Conservation (phyloP, 2,329 filamentous ascomycete genomes). For the Dothistroma pini region DNA sequence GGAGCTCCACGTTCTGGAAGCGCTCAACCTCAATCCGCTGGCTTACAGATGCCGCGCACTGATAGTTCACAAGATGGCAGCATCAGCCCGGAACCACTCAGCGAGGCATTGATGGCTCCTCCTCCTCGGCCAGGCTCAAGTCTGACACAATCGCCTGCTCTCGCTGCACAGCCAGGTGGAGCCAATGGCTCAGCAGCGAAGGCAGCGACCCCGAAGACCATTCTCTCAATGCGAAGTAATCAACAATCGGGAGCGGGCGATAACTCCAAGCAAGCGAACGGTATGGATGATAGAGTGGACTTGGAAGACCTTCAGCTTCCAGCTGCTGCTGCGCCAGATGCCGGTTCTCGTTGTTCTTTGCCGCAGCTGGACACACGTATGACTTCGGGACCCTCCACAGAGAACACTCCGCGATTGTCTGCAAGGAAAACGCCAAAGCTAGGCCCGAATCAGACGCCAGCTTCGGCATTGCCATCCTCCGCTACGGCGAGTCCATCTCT, state of each 20-base stretch:
- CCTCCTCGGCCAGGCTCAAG: conserved; percentile 57
- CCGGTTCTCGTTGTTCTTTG: conserved; percentile 29
- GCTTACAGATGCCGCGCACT: conserved; percentile 23
- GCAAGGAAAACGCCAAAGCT: conserved; percentile 65
- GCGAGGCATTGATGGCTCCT: conserved; percentile 50
- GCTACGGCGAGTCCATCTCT: conserved; percentile 51
- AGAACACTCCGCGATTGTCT: conserved; percentile 58
- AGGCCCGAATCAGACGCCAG: conserved; percentile 52
- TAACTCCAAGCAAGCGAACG: neutral
- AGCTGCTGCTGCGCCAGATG: conserved; percentile 57
- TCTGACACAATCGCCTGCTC: conserved; percentile 65
- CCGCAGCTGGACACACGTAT: conserved; percentile 51
- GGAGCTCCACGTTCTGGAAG: conserved; percentile 34
- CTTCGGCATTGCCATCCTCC: conserved; percentile 30
- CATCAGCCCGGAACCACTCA: conserved; percentile 49
- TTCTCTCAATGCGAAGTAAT: conserved; percentile 29
- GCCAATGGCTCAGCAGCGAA: conserved; percentile 10
- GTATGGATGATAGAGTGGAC: conserved; percentile 16
- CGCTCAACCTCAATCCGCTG: conserved; percentile 26
- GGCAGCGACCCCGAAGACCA: conserved; percentile 34
- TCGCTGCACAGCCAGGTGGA: conserved; percentile 51
- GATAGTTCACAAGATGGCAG: conserved; percentile 47
- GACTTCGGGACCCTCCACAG: conserved; percentile 39
- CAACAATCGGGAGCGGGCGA: neutral
- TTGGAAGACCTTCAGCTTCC: conserved; percentile 68